phyloP scores from a whole-genome alignment of 331 rosid genomes.

The Malus hybrid region DNA sequence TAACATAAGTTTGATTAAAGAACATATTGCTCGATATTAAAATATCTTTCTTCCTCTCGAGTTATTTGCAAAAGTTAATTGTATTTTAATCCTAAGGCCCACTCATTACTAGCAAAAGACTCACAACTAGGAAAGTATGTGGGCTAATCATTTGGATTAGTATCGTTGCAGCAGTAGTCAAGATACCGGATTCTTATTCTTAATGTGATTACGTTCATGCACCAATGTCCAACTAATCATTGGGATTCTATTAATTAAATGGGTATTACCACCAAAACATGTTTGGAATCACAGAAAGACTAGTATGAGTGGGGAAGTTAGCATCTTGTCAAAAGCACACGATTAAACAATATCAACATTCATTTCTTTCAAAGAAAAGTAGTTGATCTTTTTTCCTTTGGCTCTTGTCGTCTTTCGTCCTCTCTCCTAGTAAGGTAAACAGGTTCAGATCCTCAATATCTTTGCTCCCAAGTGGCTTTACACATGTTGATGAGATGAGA shows the following conservation, averaged over 20 bases:
- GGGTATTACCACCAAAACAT: constrained; percentile 12
- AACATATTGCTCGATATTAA: background rate
- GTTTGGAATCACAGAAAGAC: constrained; percentile 11
- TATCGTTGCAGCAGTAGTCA: background rate
- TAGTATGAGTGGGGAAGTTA: constrained; percentile 17
- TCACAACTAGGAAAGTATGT: background rate
- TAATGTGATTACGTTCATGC: constrained; percentile 44
- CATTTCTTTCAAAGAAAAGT: background rate
- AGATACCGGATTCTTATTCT: background rate
- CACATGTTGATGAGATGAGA: background rate
- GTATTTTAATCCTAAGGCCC: background rate
- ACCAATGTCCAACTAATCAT: constrained; percentile 33
- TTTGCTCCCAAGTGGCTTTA: too few relatives aligned
- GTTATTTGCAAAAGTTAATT: background rate
- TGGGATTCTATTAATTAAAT: constrained; percentile 14
- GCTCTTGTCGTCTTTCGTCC: constrained; percentile 13
- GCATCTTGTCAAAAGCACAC: constrained; percentile 13
- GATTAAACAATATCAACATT: constrained; percentile 6
- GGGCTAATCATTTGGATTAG: background rate
- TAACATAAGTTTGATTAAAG: background rate
- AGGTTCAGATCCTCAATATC: too few relatives aligned
- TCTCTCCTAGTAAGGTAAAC: background rate
- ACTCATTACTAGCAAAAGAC: background rate
- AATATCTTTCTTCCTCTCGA: background rate
- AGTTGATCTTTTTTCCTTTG: background rate